These are phyloP conservation scores for Neurospora sp. DNA, from an alignment of 2,329 filamentous ascomycete genomes.

Conservation along the genomic window DNA sequence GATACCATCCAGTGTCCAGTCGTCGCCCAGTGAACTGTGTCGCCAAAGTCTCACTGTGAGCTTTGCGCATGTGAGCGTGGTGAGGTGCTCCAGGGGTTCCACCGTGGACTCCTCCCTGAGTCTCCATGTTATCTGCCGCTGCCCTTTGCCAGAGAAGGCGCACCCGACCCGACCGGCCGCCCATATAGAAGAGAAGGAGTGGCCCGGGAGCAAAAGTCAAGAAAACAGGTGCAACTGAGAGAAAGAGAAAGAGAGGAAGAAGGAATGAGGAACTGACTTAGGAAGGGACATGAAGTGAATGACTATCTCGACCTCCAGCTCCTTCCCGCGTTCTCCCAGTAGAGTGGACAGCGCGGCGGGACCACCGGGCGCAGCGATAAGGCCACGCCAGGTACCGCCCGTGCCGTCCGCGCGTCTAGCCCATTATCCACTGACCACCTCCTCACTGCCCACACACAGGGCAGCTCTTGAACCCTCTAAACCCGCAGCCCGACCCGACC, in stretches of 20 bases:
- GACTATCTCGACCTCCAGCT: not conserved
- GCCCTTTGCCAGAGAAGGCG: not conserved
- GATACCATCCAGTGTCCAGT: not conserved
- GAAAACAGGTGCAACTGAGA: not conserved
- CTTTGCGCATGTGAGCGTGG: not conserved
- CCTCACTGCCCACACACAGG: not conserved
- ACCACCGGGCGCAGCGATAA: not conserved
- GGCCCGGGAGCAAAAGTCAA: not conserved
- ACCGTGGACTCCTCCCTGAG: not conserved
- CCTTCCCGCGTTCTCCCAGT: not conserved
- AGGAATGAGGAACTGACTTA: not conserved
- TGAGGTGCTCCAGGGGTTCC: not conserved
- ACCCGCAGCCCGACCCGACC: not conserved
- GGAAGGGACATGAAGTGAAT: not conserved
- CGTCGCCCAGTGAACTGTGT: not conserved
- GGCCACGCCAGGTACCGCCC: not conserved
- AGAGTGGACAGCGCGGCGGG: not conserved
- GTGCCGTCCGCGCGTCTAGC: not conserved
- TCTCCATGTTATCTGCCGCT: not conserved
- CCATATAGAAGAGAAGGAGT: not conserved
- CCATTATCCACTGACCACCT: not conserved
- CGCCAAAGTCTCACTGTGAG: not conserved
- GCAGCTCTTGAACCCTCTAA: not conserved
- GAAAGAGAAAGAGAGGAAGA: not conserved
- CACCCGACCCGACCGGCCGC: not conserved